These are phyloP conservation scores for Cadophora sp. DNA, from an alignment of 2,329 filamentous ascomycete species.

Conservation along the genomic window DNA sequence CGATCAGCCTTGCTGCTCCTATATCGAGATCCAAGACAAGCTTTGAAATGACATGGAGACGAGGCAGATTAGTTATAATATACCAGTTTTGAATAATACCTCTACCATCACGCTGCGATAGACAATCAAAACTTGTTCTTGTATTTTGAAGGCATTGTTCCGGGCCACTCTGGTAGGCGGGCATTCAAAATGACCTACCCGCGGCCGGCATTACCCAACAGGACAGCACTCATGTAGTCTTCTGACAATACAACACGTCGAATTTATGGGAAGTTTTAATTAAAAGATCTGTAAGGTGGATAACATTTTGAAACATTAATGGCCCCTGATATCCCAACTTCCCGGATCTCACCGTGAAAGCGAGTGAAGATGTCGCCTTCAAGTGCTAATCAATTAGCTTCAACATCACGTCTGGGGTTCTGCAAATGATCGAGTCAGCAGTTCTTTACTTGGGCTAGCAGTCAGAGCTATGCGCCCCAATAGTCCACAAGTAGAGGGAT, in stretches of 20 bases:
- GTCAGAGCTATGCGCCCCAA: background rate
- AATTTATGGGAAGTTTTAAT: background rate
- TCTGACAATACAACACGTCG: background rate
- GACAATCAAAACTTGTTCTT: no score
- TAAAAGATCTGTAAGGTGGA: background rate
- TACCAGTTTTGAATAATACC: no score
- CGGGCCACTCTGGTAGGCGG: background rate
- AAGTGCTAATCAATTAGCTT: background rate
- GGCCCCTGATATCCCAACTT: background rate
- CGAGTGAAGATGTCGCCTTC: background rate
- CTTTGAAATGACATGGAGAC: background rate
- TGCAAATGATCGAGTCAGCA: background rate
- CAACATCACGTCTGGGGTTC: background rate
- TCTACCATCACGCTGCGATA: no score
- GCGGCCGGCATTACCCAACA: background rate
- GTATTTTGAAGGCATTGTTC: no score
- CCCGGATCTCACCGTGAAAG: background rate
- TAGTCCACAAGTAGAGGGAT: background rate
- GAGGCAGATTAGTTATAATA: background rate
- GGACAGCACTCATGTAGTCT: background rate
- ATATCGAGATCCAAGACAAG: background rate
- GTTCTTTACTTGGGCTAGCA: background rate
- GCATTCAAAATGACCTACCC: background rate
- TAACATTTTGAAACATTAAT: background rate
- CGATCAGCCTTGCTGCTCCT: background rate